A percentile compares a stretch with the other conserved stretches of the same genome.
Conservation (phyloP, 2,329 filamentous ascomycete genomes). For the Capronia americana region DNA sequence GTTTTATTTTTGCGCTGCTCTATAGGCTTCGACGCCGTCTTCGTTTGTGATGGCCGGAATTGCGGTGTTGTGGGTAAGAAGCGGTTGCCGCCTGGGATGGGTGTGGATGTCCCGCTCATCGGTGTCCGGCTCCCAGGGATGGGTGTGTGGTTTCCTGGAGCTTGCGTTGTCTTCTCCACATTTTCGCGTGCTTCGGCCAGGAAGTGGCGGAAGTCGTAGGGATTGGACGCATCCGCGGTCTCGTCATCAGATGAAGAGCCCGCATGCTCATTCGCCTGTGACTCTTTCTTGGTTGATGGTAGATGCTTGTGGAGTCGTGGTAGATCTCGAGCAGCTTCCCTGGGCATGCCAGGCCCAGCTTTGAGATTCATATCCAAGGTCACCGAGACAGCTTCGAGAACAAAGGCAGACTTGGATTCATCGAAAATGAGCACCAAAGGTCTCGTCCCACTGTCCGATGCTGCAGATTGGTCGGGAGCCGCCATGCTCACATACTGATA, state of each 20-base stretch:
- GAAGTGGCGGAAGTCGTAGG: constrained; percentile 58
- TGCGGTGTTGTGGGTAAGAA: constrained; percentile 44
- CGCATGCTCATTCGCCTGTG: constrained; percentile 40
- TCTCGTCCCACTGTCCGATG: constrained; percentile 41
- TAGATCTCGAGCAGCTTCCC: constrained; percentile 27
- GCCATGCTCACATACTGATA: constrained; percentile 26
- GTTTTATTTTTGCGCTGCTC: constrained; percentile 24
- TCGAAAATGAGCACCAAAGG: constrained; percentile 73
- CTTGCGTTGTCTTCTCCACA: constrained; percentile 41
- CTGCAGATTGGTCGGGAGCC: constrained; percentile 9
- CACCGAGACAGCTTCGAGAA: constrained; percentile 81
- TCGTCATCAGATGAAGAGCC: constrained; percentile 46
- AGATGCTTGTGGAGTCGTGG: constrained; percentile 26
- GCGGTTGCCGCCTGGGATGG: constrained; percentile 42
- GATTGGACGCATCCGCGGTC: constrained; percentile 52
- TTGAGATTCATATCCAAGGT: constrained; percentile 87
- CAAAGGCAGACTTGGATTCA: constrained; percentile 73
- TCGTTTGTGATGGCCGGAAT: constrained; percentile 41
- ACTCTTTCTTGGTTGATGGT: constrained; percentile 30
- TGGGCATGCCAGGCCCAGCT: constrained; percentile 60
- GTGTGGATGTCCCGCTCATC: constrained; percentile 47
- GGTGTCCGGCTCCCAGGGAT: constrained; percentile 40
- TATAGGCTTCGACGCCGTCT: constrained; percentile 41
- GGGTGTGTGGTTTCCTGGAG: constrained; percentile 33
- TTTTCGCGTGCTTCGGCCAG: constrained; percentile 50